A percentile compares a stretch with the other conserved stretches of the same genome.
Conservation (phyloP, 2,329 filamentous ascomycete species). For the Paramyrothecium sp. region DNA sequence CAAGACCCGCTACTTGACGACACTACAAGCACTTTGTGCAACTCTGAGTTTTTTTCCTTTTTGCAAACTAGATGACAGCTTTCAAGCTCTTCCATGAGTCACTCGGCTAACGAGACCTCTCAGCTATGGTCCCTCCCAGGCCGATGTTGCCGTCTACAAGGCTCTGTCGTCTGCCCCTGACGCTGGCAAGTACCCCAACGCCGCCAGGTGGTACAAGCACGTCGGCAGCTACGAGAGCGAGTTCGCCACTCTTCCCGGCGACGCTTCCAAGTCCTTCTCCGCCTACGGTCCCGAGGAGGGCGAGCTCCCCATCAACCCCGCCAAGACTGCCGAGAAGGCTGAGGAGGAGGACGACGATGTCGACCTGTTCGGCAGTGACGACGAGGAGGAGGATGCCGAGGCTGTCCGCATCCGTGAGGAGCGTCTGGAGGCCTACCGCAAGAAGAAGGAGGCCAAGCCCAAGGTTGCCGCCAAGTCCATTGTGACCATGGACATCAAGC, state of each 20-base stretch:
- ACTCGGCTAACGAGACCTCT: slow-evolving; percentile 14
- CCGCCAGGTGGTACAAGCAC: slow-evolving; percentile 99
- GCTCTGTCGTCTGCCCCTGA: slow-evolving; percentile 74
- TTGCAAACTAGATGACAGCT: background rate
- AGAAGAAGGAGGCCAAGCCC: slow-evolving; percentile 93
- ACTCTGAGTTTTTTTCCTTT: slow-evolving; percentile 57
- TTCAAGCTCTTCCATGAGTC: slow-evolving; percentile 1
- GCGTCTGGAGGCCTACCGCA: slow-evolving; percentile 88
- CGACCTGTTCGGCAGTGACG: slow-evolving; percentile 90
- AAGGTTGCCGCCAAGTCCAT: slow-evolving; percentile 95
- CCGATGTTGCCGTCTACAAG: slow-evolving; percentile 96
- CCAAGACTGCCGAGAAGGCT: slow-evolving; percentile 59
- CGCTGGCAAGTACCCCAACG: slow-evolving; percentile 86
- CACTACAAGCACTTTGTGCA: slow-evolving; percentile 69
- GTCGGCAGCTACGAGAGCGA: slow-evolving; percentile 89
- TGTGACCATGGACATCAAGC: slow-evolving; percentile 95
- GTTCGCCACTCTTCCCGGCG: slow-evolving; percentile 86
- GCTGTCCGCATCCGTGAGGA: slow-evolving; percentile 81
- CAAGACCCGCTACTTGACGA: slow-evolving; percentile 88
- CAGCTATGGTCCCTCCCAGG: slow-evolving; percentile 74
- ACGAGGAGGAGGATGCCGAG: slow-evolving; percentile 92
- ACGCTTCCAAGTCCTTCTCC: slow-evolving; percentile 84
- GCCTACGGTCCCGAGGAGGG: slow-evolving; percentile 84
- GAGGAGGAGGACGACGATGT: slow-evolving; percentile 57
- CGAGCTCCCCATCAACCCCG: slow-evolving; percentile 79